Conservation (phyloP, 2,329 filamentous ascomycete genomes). For the Blastomyces silverae region DNA sequence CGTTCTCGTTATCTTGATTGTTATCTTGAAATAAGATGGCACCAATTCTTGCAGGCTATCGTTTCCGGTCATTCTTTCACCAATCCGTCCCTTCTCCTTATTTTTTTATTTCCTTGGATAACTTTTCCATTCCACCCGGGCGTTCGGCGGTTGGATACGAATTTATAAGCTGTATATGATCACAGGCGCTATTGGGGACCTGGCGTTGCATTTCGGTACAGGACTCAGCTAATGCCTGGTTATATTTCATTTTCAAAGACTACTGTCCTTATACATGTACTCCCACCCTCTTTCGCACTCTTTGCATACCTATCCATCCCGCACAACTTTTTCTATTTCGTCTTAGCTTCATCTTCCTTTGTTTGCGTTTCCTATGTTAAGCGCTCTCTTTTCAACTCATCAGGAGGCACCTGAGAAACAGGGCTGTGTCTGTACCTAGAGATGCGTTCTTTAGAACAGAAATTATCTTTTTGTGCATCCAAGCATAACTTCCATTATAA, state of each 20-base stretch:
- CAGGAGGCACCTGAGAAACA: neutral
- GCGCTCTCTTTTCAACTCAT: neutral
- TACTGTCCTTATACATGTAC: neutral
- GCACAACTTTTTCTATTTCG: neutral
- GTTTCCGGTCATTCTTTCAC: conserved; percentile 9
- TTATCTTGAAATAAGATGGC: conserved; percentile 61
- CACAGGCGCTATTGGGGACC: neutral
- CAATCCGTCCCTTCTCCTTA: neutral
- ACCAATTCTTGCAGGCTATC: neutral
- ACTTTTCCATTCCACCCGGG: neutral
- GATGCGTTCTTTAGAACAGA: neutral
- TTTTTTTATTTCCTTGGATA: conserved; percentile 8
- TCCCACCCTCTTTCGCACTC: neutral
- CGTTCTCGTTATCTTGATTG: conserved; percentile 72
- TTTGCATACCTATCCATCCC: neutral
- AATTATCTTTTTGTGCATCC: neutral
- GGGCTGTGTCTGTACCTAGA: neutral
- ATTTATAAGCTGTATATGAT: conserved; percentile 9
- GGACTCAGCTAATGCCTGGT: neutral
- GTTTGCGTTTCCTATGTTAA: neutral
- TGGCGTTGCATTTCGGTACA: conserved; percentile 5
- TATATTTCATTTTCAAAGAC: neutral
- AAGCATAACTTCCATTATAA: neutral
- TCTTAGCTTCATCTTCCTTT: neutral
- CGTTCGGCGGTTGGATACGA: conserved; percentile 14